Evolutionary conservation across 2,329 filamentous ascomycete species (phyloP), one percentile per base, ranked within the genome.

Genomic region (Dryadomyces quercus-mongolicae): DNA sequence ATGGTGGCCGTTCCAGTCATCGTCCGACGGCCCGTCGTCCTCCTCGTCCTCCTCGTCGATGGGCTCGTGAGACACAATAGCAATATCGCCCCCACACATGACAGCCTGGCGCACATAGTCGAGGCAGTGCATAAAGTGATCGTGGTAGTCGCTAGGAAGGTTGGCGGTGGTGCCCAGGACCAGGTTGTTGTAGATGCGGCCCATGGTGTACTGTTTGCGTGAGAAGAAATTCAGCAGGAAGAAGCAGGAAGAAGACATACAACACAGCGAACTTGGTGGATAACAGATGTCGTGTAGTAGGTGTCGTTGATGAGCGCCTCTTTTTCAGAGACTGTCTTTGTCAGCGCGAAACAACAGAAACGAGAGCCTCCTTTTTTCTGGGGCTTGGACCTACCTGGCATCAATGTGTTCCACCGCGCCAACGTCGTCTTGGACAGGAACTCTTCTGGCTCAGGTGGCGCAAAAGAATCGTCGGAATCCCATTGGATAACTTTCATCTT

Each of bases 1-100:
- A 52, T 71, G 69, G 56, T 68, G 69, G 1, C 67, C 68, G 52
- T 70, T 69, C 69, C 69, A 72, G 18, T 69, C 69, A 15, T 70
- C 69, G 4, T 64, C 62, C 42, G 57, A 54, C 57, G 68, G 51
- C 55, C 69, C 67, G 42, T 68, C 68, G 48, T 71, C 65, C 49
- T 40, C 36, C 6, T 13, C 36, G 67, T 64, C 38, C 4, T 42
- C 38, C 0, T 68, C 64, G 55, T 71, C 70, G 2, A 66, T 67
- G 2, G 66, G 67, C 55, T 64, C 64, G 9, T 67, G 63, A 10
- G 67, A 66, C 59, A 70, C 67, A n/a, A 69, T 54, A 5, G 67
- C 65, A 49, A 68, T 61, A 55, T 70, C 67, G 44, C 64, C 66
- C 8, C 63, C 63, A 44, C 69, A 71, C 67, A 71, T 68, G 53